Conservation (phyloP, 2,329 filamentous ascomycete species). For the Ilyonectria destructans region DNA sequence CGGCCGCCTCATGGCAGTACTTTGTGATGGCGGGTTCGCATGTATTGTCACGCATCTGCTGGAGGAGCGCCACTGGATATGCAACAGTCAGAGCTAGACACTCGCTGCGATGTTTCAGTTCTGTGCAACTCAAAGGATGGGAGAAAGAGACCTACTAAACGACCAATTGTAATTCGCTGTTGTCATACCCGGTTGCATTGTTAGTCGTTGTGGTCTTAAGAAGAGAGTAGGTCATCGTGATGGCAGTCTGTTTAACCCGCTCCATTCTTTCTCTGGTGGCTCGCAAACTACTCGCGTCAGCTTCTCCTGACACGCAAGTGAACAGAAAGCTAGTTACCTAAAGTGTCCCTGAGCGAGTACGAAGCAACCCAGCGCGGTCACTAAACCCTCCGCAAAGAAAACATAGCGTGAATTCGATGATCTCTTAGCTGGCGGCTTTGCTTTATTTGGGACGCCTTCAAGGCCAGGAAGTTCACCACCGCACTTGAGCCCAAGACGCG, state of each 20-base stretch:
- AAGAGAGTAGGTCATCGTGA: constrained; percentile 42
- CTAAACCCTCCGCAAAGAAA: constrained; percentile 34
- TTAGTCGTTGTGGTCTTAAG: constrained; percentile 40
- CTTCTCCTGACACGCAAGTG: neutral
- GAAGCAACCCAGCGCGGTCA: constrained; percentile 29
- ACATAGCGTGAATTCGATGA: neutral
- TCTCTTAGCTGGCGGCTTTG: neutral
- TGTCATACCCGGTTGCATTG: neutral
- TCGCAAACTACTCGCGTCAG: constrained; percentile 35
- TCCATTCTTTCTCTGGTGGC: constrained; percentile 45
- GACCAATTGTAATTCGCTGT: constrained; percentile 36
- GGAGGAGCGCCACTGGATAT: constrained; percentile 47
- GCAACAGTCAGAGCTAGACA: constrained; percentile 48
- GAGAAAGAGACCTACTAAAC: constrained; percentile 40
- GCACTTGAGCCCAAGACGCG: constrained; percentile 27
- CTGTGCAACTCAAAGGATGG: neutral
- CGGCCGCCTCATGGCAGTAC: constrained; percentile 43
- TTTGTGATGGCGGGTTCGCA: constrained; percentile 46
- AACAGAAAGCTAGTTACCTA: constrained; percentile 31
- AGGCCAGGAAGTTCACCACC: neutral
- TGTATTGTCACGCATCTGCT: constrained; percentile 45
- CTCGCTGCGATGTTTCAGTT: constrained; percentile 42
- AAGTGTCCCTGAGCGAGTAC: constrained; percentile 43
- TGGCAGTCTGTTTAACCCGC: constrained; percentile 34
- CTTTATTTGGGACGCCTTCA: too few species aligned